Conservation (phyloP, 2,329 filamentous ascomycete genomes). For the Aspergillus viridinutans region DNA sequence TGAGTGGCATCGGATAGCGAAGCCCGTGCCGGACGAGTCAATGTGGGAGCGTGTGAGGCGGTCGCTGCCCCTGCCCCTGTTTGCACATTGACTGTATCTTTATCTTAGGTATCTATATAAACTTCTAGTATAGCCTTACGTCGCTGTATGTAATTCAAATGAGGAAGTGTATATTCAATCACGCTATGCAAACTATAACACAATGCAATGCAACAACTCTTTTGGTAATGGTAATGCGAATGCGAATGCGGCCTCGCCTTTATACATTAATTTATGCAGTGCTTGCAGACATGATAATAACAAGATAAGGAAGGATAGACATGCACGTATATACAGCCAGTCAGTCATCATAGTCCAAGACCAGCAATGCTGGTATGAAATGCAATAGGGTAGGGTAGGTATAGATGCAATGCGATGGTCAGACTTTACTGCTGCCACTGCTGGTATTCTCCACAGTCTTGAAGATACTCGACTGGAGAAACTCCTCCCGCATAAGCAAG, state of each 20-base stretch:
- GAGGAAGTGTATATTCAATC: too few species aligned
- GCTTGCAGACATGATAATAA: too few species aligned
- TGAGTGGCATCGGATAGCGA: slow-evolving; percentile 68
- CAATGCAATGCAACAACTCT: too few species aligned
- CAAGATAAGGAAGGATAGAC: too few species aligned
- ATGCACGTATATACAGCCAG: too few species aligned
- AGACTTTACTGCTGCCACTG: background rate
- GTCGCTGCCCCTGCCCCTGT: slow-evolving; percentile 4
- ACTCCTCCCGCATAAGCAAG: slow-evolving; percentile 31
- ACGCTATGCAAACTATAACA: too few species aligned
- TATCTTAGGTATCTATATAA: background rate
- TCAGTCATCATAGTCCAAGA: background rate
- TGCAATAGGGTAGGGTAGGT: background rate
- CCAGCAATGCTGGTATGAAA: background rate
- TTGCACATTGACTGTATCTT: too few species aligned
- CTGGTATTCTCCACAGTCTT: slow-evolving; percentile 6
- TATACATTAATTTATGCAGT: too few species aligned
- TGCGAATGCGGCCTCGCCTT: too few species aligned
- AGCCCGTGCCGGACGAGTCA: slow-evolving; percentile 46
- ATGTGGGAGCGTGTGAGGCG: slow-evolving; percentile 23
- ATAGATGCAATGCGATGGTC: background rate
- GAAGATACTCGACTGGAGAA: slow-evolving; percentile 25
- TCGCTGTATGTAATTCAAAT: too few species aligned
- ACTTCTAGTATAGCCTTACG: background rate
- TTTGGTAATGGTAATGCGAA: too few species aligned